Conservation (phyloP, 495 filamentous ascomycete species). For the Pyrenula massariospora region DNA sequence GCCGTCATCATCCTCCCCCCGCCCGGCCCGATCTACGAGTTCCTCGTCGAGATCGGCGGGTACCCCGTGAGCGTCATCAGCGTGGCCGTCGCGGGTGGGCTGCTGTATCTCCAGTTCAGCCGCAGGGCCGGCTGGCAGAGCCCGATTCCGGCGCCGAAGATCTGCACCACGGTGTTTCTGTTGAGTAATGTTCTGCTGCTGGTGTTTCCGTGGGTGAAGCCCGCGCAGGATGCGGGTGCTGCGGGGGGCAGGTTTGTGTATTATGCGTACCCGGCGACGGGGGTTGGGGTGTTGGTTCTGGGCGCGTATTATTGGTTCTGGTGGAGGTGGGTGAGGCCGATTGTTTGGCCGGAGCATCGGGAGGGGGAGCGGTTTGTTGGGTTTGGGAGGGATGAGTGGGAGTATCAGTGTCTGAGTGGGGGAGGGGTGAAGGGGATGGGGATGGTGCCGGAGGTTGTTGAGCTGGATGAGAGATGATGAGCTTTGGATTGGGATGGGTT, state of each 20-base stretch:
- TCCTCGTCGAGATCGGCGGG: constrained; percentile 38
- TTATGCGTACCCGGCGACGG: background rate
- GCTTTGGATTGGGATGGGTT: no score
- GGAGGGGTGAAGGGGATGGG: background rate
- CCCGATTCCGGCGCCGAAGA: background rate
- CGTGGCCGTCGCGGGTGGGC: constrained; percentile 42
- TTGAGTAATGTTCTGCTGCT: background rate
- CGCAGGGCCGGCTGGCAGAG: constrained; percentile 2
- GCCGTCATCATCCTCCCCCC: constrained; percentile 53
- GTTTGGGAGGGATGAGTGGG: background rate
- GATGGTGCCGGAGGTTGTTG: no score
- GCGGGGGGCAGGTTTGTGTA: background rate
- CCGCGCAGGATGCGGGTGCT: background rate
- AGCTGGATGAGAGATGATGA: no score
- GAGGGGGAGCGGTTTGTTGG: background rate
- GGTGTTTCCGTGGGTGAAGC: background rate
- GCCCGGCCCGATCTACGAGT: constrained; percentile 53
- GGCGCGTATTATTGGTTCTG: background rate
- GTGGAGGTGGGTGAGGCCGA: background rate
- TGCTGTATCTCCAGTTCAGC: constrained; percentile 44
- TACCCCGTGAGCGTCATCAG: constrained; percentile 53
- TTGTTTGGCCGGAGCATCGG: background rate
- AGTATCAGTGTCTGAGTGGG: no score
- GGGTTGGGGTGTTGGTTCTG: background rate
- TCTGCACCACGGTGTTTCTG: background rate